Base-by-base conservation (phyloP, 805 yeast genomes). In the Clavispora asparagi region DNA sequence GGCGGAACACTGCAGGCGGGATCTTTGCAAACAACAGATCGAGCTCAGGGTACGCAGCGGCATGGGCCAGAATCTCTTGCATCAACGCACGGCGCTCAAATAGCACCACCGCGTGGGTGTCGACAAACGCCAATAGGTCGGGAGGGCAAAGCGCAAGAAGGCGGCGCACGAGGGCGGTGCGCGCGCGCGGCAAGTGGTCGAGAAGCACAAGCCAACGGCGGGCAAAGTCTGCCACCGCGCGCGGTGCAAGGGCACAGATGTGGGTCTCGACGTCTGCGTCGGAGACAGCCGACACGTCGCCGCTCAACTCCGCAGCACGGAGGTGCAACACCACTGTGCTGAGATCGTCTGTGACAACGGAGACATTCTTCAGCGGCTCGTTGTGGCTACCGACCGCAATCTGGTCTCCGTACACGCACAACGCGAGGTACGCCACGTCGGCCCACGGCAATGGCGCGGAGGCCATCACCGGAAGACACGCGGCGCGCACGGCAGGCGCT, bases 121-220 rank as follows among this genome's bases (percentile, higher is more conserved):
- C 8, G 32, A 30, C 32, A 13, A 30, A 30, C 32, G 32, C 32
- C 14, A 30, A 11, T 3, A 30, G 11, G 14, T 30, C 32, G 3
- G n/a, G 32, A 2, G 32, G 7, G 14, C 16, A 16, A 16, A 30
- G 32, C 32, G 32, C 7, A 12, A 30, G 32, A 30, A 30, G 32
- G 14, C 32, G 32, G 14, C 14, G 32, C 32, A 13, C 32, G n/a
- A 30, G 32, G 7, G 32, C 32, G 32, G 32, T 16, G 32, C 32
- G 32, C 32, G 32, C 32, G n/a, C 14, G 32, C 14, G 32, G 32
- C 32, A 63, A 51, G 6, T 47, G 40, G 53, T 78, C 67, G 36
- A 74, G 45, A 1, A 83, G 48, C 0, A 82, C 75, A 35, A 73
- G 55, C 89, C 89, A 85, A 54, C 87, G 76, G 9, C 55, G 41